Conservation (phyloP, 2,329 filamentous ascomycete genomes). For the Fusarium scirpi region DNA sequence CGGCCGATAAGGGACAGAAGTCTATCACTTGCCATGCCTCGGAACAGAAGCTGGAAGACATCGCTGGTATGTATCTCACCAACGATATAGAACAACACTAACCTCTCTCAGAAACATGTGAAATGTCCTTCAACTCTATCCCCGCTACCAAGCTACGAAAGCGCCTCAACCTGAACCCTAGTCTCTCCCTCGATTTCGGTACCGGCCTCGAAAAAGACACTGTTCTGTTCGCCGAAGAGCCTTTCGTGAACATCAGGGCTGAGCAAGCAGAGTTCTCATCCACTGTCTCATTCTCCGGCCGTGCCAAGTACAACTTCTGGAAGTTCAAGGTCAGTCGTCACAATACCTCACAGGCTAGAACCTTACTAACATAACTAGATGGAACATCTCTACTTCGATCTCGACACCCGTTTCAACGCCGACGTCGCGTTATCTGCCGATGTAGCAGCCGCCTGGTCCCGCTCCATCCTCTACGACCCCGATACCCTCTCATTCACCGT, state of each 20-base stretch:
- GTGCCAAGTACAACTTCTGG: slow-evolving; percentile 26
- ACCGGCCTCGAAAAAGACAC: slow-evolving; percentile 12
- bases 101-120: neutral
- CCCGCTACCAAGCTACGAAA: slow-evolving; percentile 12
- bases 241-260: slow-evolving; percentile 20
- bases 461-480: slow-evolving; percentile 11
- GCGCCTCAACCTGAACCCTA: slow-evolving; percentile 4
- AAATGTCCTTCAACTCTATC: slow-evolving; percentile 19
- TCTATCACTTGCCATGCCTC: slow-evolving; percentile 18
- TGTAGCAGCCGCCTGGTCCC: slow-evolving; percentile 15
- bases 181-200: neutral
- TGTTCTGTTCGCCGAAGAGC: slow-evolving; percentile 10
- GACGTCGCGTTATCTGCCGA: slow-evolving; percentile 8
- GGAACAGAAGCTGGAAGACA: neutral
- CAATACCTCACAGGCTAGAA: fast-evolving
- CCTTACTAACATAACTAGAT: neutral
- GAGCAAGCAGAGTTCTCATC: slow-evolving; percentile 21
- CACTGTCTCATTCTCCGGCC: slow-evolving; percentile 6
- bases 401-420: slow-evolving; percentile 9
- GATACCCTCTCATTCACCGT: slow-evolving; percentile 12
- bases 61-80: neutral
- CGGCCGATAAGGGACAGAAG: neutral
- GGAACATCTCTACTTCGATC: slow-evolving; percentile 21
- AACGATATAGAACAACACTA: neutral
- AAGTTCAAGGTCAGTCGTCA: slow-evolving; percentile 1